Evolutionary conservation across 306 rosid species (phyloP).

Genomic region (Vigna reflexopilosa): DNA sequence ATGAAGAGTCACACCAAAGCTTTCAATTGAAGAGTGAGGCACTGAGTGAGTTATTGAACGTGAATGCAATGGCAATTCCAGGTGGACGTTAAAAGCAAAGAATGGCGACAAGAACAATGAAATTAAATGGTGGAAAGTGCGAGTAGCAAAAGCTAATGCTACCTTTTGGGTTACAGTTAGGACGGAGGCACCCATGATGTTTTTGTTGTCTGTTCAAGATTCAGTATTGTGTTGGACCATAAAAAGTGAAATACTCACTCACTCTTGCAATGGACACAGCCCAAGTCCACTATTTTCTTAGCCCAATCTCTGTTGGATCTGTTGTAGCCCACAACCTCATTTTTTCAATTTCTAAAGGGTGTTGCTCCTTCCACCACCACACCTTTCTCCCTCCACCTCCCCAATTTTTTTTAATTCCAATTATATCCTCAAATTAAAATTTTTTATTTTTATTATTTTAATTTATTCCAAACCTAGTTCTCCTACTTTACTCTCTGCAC

Average conservation of each 20-base stretch:
- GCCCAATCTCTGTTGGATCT: not conserved
- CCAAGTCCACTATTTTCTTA: not conserved
- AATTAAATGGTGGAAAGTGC: not conserved
- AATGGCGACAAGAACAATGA: conserved; percentile 23
- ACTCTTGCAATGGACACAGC: not conserved
- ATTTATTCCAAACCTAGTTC: no score
- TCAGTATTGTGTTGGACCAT: no score
- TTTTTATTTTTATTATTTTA: no score
- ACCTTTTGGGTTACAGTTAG: not conserved
- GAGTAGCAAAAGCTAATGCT: not conserved
- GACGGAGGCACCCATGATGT: conserved; percentile 34
- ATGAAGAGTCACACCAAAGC: not conserved
- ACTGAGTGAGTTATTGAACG: not conserved
- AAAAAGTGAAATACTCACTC: not conserved
- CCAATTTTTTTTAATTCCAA: no score
- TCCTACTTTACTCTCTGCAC: no score
- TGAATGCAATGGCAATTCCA: not conserved
- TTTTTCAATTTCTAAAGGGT: no score
- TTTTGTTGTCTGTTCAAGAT: not conserved
- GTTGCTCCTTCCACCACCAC: no score
- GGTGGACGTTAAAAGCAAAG: not conserved
- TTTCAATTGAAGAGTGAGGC: not conserved
- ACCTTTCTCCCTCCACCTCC: no score
- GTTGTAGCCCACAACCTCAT: not conserved
- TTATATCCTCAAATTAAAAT: no score